phyloP scores from a whole-genome alignment of 2,329 filamentous ascomycete species.

The Colletotrichum siamense region DNA sequence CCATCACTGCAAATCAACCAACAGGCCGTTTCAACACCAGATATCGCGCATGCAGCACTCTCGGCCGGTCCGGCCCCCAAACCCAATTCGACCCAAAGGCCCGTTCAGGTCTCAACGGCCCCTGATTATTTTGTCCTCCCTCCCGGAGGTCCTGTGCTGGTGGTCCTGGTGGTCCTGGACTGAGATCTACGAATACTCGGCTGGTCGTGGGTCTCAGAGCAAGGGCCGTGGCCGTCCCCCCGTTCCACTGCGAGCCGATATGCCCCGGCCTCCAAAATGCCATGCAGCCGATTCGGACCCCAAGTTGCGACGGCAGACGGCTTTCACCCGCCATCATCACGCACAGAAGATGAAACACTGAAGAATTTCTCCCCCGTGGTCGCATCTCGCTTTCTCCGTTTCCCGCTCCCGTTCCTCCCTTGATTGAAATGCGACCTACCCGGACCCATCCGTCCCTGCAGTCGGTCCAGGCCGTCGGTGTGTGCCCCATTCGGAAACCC shows the following conservation, averaged over 20 bases:
- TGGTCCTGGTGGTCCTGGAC: background rate
- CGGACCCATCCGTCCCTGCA: conserved; percentile 13
- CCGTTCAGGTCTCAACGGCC: conserved; percentile 1
- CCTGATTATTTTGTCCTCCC: background rate
- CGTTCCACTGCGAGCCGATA: conserved; percentile 6
- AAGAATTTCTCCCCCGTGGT: conserved; percentile 11
- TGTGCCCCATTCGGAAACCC: conserved; percentile 2
- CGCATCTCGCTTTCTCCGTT: conserved; percentile 9
- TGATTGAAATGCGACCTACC: background rate
- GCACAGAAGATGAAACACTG: conserved; percentile 17
- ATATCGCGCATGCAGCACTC: background rate
- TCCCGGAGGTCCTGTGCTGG: background rate
- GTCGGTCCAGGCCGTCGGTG: conserved; percentile 19
- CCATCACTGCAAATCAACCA: background rate
- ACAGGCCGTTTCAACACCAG: background rate
- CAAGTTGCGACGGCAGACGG: background rate
- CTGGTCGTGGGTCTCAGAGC: background rate
- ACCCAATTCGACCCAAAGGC: background rate
- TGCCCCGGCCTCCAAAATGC: background rate
- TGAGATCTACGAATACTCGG: background rate
- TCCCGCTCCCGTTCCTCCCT: conserved; percentile 2
- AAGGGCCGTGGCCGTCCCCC: conserved; percentile 1
- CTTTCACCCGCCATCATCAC: background rate
- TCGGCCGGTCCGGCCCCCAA: conserved; percentile 22
- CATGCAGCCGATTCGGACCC: conserved; percentile 7